A percentile compares a stretch with the other conserved stretches of the same genome.
Conservation (phyloP, 371 early-diverging fungal species). For the Parasitella parasitica region DNA sequence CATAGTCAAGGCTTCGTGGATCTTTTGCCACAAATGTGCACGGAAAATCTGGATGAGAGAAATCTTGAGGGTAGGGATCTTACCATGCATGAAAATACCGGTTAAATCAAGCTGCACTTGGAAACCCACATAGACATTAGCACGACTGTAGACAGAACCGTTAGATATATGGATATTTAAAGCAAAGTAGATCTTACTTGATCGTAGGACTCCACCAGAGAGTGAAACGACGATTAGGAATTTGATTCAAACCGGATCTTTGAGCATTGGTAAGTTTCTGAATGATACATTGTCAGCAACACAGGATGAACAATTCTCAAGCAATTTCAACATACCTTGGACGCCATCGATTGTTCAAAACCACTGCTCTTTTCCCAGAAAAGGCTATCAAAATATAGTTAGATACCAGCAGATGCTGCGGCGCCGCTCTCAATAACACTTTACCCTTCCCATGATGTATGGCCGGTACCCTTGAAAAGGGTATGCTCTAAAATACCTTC, state of each 20-base stretch:
- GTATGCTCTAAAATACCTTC: slow-evolving; percentile 99
- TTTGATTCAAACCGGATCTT: slow-evolving; percentile 96
- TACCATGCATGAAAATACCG: slow-evolving; percentile 99
- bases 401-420: neutral
- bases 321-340: slow-evolving; percentile 38
- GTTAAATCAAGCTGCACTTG: slow-evolving; percentile 98
- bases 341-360: slow-evolving; percentile 61
- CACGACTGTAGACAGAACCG: slow-evolving; percentile 12
- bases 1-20: slow-evolving; percentile 96
- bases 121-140: slow-evolving; percentile 99
- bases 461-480: slow-evolving; percentile 96
- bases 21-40: slow-evolving; percentile 99
- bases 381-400: slow-evolving; percentile 52
- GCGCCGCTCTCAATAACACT: neutral
- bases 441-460: slow-evolving; percentile 87
- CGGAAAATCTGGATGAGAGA: slow-evolving; percentile 99
- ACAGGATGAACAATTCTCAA: no score
- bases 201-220: slow-evolving; percentile 99
- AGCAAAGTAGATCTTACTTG: slow-evolving; percentile 47
- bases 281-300: no score
- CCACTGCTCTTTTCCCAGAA: slow-evolving; percentile 71
- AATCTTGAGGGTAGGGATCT: slow-evolving; percentile 99
- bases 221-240: slow-evolving; percentile 99
- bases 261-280: slow-evolving; percentile 99
- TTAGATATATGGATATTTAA: no score